Percentiles rank a stretch among this genome's conserved stretches.
Conservation (phyloP, 1,139 yeast genomes). For the Debaryomyces udenii region DNA sequence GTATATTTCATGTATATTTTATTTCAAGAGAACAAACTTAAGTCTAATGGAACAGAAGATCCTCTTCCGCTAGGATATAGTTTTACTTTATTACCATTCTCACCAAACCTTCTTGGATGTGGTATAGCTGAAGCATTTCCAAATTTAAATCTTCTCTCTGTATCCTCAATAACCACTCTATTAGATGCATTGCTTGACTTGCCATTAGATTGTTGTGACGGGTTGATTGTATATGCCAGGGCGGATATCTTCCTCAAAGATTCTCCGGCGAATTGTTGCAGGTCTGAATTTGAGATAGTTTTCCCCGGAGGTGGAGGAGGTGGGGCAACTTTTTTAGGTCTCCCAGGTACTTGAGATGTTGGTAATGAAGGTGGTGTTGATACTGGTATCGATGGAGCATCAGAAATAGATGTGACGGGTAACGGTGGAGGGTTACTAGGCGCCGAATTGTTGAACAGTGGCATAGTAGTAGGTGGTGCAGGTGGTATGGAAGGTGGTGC, state of each 20-base stretch:
- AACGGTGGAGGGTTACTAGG: conserved; percentile 10
- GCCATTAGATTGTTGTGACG: conserved; percentile 22
- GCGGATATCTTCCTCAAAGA: conserved; percentile 58
- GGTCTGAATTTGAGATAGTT: conserved; percentile 30
- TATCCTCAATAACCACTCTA: conserved; percentile 64
- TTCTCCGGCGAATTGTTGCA: conserved; percentile 52
- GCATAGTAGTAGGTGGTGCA: conserved; percentile 18
- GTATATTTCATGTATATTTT: conserved; percentile 1
- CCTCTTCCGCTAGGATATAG: conserved; percentile 97
- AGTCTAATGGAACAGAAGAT: conserved; percentile 83
- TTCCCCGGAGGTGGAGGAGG: conserved; percentile 39
- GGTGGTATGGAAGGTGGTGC: conserved; percentile 17
- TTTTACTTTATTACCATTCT: conserved; percentile 52
- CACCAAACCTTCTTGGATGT: conserved; percentile 76
- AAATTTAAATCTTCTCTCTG: conserved; percentile 64
- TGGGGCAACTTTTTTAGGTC: conserved; percentile 21
- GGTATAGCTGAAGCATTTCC: conserved; percentile 72
- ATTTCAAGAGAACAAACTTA: conserved; percentile 32
- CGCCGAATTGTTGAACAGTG: conserved; percentile 9
- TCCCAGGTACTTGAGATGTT: conserved; percentile 1
- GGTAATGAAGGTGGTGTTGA: conserved; percentile 16
- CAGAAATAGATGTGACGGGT: conserved; percentile 3
- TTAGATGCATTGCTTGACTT: conserved; percentile 17
- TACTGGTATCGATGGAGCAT: conserved; percentile 10
- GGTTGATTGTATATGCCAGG: conserved; percentile 57